These are phyloP conservation scores for Pseudovirgaria hyperparasitica DNA, from an alignment of 2,329 filamentous ascomycete species.

Conservation along the genomic window DNA sequence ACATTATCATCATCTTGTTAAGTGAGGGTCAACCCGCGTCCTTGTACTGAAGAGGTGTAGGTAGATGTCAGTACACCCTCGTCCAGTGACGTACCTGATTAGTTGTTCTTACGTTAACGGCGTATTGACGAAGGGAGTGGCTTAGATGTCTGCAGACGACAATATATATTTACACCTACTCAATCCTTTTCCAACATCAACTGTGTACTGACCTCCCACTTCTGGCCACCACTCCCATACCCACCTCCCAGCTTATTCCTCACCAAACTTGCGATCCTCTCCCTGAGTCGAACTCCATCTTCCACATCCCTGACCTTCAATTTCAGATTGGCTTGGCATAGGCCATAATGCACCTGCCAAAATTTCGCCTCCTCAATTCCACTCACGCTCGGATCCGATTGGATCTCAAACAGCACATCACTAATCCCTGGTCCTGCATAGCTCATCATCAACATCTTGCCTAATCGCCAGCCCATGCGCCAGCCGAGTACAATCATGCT, in stretches of 20 bases:
- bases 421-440: constrained; percentile 52
- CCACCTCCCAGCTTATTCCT: constrained; percentile 78
- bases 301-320: constrained; percentile 54
- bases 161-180: constrained; percentile 3
- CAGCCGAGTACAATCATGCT: constrained; percentile 82
- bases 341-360: constrained; percentile 96
- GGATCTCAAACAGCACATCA: constrained; percentile 73
- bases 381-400: constrained; percentile 62
- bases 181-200: constrained; percentile 44
- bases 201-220: constrained; percentile 90
- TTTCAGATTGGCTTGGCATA: constrained; percentile 92
- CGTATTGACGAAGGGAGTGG: no score
- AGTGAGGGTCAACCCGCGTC: no score
- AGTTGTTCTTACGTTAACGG: no score
- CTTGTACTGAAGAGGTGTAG: no score
- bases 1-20: no score
- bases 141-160: no score
- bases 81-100: no score
- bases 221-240: constrained; percentile 68
- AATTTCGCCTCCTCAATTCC: constrained; percentile 84
- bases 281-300: constrained; percentile 58
- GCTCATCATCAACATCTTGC: constrained; percentile 92
- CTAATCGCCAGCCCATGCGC: constrained; percentile 72
- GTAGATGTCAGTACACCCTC: no score
- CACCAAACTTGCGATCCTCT: constrained; percentile 64